Conservation (phyloP, 805 yeast genomes). For the Sugiyamaella chiloensis region DNA sequence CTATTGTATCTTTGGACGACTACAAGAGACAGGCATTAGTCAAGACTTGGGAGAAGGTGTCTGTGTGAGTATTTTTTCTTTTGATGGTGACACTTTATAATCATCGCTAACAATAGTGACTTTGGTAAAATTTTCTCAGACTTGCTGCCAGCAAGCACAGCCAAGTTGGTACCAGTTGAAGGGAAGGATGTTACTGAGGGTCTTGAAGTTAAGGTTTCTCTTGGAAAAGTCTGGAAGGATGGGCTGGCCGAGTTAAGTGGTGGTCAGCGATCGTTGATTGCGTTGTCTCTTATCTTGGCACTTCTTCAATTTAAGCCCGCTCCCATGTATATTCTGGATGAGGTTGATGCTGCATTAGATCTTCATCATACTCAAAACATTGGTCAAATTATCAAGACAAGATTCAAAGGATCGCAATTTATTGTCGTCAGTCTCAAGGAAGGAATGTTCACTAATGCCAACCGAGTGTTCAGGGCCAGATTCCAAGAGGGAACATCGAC, state of each 20-base stretch:
- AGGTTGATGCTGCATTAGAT: conserved; percentile 98
- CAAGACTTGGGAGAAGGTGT: conserved; percentile 82
- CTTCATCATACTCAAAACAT: conserved; percentile 95
- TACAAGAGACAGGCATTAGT: conserved; percentile 80
- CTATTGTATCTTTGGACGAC: conserved; percentile 76
- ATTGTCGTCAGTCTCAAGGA: conserved; percentile 95
- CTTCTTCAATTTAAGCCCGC: conserved; percentile 94
- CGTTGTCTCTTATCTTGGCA: conserved; percentile 88
- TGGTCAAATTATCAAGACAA: conserved; percentile 91
- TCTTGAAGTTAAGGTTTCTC: conserved; percentile 79
- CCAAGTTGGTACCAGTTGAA: conserved; percentile 80
- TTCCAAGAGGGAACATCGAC: conserved; percentile 97
- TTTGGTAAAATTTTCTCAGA: conserved; percentile 90
- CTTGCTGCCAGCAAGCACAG: conserved; percentile 82
- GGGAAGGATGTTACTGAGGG: conserved; percentile 86
- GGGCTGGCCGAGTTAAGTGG: conserved; percentile 93
- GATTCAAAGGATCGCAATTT: conserved; percentile 94
- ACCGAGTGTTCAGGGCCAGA: conserved; percentile 85
- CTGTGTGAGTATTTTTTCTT: conserved; percentile 34
- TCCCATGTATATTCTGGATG: conserved; percentile 96
- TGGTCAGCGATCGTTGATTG: conserved; percentile 94
- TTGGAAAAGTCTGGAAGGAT: conserved; percentile 95
- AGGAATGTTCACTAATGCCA: conserved; percentile 98
- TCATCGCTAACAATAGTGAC: conserved; percentile 40
- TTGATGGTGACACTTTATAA: neutral